Base-by-base conservation (phyloP, 139 green algal genomes). In the Parachlorella kessleri region DNA sequence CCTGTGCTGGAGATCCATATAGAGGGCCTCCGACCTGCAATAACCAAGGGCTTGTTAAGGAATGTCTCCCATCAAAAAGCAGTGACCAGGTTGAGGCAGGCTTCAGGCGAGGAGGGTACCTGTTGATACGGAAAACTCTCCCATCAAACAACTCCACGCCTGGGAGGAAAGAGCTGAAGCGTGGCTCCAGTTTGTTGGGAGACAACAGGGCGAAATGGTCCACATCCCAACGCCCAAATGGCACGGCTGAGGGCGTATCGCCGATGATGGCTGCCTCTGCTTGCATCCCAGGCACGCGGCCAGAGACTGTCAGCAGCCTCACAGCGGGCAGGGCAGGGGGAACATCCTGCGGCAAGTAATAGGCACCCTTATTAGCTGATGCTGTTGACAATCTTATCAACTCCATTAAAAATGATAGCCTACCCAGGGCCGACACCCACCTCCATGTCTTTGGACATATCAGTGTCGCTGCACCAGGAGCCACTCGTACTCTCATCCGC, bases 1-100 rank as follows among this genome's bases (percentile, higher is more conserved):
- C 1, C 92, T 85, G 74, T 96, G 92, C 83, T 96, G 92, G 4
- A 88, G 89, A 77, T 96, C 92, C 81, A 91, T 90, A 73, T 75
- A 73, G 5, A 76, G 23, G 5, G 84, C 81, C 41, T 92, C 88
- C 3, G 78, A 26, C 66, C 63, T 66, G 26, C 48, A 59, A 18
- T 18, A 18, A 18, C 48, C 48, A 59, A 14, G 48, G 48, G 21
- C 21, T 59, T 28, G 14, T 14, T 59, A 0, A 59, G 48, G 14
- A 59, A 59, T 59, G 14, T 59, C 21, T 28, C 21, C 21, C 48
- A 59, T 14, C 21, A 59, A 18, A 59, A 59, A 59, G 21, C 21
- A 18, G 14, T 59, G 48, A 59, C 14, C 48, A 59, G 48, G 21
- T 59, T 18, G 21, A 14, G 14, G 48, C 48, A 28, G 14, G 14